These are phyloP conservation scores for Trichoderma breve DNA, from an alignment of 2,329 filamentous ascomycete species.

Conservation along the genomic window DNA sequence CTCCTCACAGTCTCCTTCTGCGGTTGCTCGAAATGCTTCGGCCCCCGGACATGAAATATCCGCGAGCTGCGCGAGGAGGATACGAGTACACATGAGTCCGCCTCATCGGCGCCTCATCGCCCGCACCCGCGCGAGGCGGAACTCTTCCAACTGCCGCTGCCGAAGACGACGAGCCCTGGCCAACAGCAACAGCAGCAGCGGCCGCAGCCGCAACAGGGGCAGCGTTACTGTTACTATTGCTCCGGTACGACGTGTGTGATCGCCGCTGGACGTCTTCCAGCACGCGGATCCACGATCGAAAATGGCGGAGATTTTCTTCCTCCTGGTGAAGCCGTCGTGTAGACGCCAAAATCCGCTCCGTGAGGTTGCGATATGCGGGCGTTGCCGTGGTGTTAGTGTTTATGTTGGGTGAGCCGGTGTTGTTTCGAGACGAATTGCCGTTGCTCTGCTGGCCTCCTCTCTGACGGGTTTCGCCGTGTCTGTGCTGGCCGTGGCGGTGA, in stretches of 20 bases:
- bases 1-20: conserved; percentile 3
- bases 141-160: background rate
- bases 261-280: background rate
- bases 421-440: background rate
- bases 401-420: background rate
- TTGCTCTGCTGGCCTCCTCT: background rate
- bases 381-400: background rate
- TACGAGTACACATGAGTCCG: background rate
- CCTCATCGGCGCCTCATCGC: background rate
- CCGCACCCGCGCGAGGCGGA: background rate
- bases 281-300: background rate
- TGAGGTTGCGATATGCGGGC: background rate
- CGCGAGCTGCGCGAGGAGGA: background rate
- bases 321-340: background rate
- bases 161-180: background rate
- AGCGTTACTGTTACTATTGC: background rate
- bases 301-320: background rate
- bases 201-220: background rate
- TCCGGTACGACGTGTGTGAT: background rate
- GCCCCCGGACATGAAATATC: conserved; percentile 10
- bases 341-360: background rate
- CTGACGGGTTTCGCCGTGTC: background rate
- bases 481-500: background rate
- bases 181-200: background rate
- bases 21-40: conserved; percentile 1